Conservation (phyloP, 208 protist genomes). For the Leishmania tarentolae region DNA sequence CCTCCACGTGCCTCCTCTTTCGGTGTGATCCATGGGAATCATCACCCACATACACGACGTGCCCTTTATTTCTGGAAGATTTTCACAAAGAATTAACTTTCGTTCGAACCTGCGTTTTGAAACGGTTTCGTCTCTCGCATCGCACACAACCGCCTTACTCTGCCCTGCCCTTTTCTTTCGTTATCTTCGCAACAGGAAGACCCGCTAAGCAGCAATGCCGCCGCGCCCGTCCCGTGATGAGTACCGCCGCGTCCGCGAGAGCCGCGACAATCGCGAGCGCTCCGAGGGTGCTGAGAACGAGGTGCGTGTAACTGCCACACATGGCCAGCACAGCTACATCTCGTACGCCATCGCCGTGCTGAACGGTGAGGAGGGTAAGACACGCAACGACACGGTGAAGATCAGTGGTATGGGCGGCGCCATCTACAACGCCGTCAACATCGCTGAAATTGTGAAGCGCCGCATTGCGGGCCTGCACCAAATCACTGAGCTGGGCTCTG, state of each 20-base stretch:
- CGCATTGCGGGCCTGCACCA: conserved; percentile 91
- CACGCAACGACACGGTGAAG: conserved; percentile 85
- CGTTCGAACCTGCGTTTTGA: not conserved
- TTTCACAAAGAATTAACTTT: conserved; percentile 9
- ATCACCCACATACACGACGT: not conserved
- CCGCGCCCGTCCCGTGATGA: conserved; percentile 66
- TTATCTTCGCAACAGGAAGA: not conserved
- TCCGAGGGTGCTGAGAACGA: conserved; percentile 80
- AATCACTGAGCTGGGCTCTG: conserved; percentile 85
- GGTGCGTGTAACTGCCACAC: conserved; percentile 80
- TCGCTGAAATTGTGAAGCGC: conserved; percentile 93
- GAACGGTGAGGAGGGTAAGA: conserved; percentile 82
- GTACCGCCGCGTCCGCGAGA: conserved; percentile 69
- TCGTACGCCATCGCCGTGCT: conserved; percentile 87
- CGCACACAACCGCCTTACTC: not conserved
- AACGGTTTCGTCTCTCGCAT: conserved; percentile 2
- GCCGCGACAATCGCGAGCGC: conserved; percentile 59
- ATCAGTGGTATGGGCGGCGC: conserved; percentile 90
- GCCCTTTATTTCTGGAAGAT: not conserved
- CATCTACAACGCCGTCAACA: conserved; percentile 92
- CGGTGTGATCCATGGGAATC: too few relatives aligned
- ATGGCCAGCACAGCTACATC: conserved; percentile 89
- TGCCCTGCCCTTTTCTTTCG: not conserved
- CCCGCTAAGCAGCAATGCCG: conserved; percentile 32
- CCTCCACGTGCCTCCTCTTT: too few relatives aligned